Conservation (phyloP, 345 rosid species). For the Brassica carinata region DNA sequence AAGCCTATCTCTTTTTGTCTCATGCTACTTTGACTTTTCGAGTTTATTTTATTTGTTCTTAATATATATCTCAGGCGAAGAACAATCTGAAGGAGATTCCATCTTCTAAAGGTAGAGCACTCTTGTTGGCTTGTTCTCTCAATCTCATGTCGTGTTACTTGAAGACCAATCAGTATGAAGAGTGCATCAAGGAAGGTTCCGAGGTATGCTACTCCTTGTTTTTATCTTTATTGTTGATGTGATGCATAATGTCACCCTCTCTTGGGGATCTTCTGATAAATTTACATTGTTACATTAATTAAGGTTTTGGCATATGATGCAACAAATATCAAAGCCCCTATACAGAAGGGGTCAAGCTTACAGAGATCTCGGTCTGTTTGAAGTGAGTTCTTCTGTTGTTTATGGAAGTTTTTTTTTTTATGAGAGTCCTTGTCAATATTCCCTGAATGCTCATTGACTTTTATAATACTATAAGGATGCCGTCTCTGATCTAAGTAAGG, state of each 20-base stretch:
- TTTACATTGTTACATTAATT: constrained; percentile 10
- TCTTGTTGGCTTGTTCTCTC: constrained; percentile 78
- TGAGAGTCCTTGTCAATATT: constrained; percentile 15
- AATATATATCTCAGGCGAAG: constrained; percentile 64
- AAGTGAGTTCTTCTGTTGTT: constrained; percentile 62
- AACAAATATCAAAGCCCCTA: constrained; percentile 82
- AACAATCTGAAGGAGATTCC: constrained; percentile 67
- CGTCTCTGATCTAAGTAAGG: constrained; percentile 73
- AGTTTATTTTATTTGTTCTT: background rate
- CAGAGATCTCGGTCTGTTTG: constrained; percentile 67
- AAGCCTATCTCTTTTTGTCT: constrained; percentile 46
- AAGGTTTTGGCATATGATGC: constrained; percentile 84
- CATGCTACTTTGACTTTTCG: constrained; percentile 13
- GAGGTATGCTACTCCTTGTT: constrained; percentile 60
- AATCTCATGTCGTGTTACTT: constrained; percentile 96
- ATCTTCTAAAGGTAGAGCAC: constrained; percentile 60
- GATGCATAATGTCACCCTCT: background rate
- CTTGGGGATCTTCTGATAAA: constrained; percentile 21
- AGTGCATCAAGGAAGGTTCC: constrained; percentile 80
- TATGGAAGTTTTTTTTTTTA: constrained; percentile 14
- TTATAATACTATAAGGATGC: constrained; percentile 62
- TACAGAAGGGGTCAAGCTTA: constrained; percentile 98
- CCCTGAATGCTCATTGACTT: constrained; percentile 17
- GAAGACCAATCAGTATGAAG: constrained; percentile 65
- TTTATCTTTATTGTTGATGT: constrained; percentile 25